These are phyloP conservation scores for Straminergon stramineum DNA, from an alignment of 225 moss, liverwort and hornwort genomes.

Conservation along the genomic window DNA sequence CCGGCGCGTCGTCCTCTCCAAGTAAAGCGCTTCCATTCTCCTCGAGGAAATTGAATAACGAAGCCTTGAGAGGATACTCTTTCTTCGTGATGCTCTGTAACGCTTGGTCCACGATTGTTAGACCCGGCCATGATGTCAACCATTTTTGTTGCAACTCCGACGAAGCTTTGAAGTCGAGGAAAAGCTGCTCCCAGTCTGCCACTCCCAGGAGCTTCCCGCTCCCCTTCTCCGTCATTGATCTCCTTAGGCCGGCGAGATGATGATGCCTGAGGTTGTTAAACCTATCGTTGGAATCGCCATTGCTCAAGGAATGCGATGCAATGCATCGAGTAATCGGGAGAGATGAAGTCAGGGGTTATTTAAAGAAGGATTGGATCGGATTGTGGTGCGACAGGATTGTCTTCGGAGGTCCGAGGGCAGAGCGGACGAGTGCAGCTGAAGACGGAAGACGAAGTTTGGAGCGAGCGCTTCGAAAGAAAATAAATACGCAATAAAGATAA, in stretches of 20 bases:
- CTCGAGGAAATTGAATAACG: conserved; percentile 70
- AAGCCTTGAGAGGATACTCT: conserved; percentile 54
- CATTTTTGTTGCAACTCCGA: conserved; percentile 72
- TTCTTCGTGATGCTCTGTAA: conserved; percentile 66
- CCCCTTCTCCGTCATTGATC: conserved; percentile 74
- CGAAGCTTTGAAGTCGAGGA: conserved; percentile 69
- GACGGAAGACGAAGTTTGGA: no score
- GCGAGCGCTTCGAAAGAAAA: background rate
- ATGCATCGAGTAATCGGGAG: background rate
- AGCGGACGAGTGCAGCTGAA: no score
- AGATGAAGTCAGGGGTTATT: background rate
- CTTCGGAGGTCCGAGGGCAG: background rate
- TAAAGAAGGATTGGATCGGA: background rate
- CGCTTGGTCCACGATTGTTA: conserved; percentile 84
- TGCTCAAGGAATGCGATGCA: background rate
- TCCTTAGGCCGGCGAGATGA: background rate
- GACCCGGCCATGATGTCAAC: conserved; percentile 70
- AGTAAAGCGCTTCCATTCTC: conserved; percentile 67
- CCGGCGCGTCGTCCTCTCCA: conserved; percentile 50
- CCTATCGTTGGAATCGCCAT: background rate
- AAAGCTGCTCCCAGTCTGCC: conserved; percentile 90
- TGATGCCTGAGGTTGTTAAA: background rate
- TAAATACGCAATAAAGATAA: background rate
- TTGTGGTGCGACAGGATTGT: background rate
- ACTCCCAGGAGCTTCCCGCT: conserved; percentile 69